phyloP scores from a whole-genome alignment of 352 stramenopile species.

The Pythium guiyangense region DNA sequence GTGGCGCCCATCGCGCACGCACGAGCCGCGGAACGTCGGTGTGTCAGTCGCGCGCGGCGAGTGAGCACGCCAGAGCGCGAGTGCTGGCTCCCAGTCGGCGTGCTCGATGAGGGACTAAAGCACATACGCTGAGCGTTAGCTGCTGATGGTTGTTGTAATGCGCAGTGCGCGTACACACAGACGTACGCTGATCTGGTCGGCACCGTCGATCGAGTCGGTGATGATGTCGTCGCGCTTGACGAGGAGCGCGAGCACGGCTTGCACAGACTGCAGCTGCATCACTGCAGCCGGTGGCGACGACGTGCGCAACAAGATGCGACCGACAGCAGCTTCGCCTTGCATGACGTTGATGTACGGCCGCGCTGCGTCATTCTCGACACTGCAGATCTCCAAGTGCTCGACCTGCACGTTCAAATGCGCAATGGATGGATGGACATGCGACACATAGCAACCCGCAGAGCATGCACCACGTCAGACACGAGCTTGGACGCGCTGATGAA shows the following conservation, averaged over 20 bases:
- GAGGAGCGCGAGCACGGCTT: slow-evolving; percentile 54
- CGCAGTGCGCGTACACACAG: background rate
- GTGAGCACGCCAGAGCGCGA: slow-evolving; percentile 60
- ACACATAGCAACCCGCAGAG: background rate
- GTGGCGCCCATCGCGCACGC: slow-evolving; percentile 73
- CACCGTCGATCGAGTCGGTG: slow-evolving; percentile 37
- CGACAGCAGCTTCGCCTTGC: slow-evolving; percentile 68
- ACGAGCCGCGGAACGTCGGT: slow-evolving; percentile 69
- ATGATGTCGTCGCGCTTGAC: slow-evolving; percentile 49
- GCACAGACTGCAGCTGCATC: slow-evolving; percentile 48
- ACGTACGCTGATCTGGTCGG: slow-evolving; percentile 60
- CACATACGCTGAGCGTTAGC: background rate
- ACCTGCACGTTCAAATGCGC: slow-evolving; percentile 28
- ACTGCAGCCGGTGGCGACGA: slow-evolving; percentile 43
- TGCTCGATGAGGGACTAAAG: slow-evolving; percentile 38
- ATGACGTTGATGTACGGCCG: slow-evolving; percentile 59
- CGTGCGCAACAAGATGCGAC: slow-evolving; percentile 58
- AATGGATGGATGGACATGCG: background rate
- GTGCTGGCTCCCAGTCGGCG: slow-evolving; percentile 45
- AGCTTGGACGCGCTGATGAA: background rate
- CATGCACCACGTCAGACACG: too few species aligned
- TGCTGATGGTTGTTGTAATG: background rate
- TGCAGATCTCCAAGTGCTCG: slow-evolving; percentile 57
- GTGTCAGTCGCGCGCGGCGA: slow-evolving; percentile 13
- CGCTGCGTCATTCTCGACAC: slow-evolving; percentile 47